These are phyloP conservation scores for Suillus clintonianus DNA, from an alignment of 768 basidiomycete species.

Conservation along the genomic window DNA sequence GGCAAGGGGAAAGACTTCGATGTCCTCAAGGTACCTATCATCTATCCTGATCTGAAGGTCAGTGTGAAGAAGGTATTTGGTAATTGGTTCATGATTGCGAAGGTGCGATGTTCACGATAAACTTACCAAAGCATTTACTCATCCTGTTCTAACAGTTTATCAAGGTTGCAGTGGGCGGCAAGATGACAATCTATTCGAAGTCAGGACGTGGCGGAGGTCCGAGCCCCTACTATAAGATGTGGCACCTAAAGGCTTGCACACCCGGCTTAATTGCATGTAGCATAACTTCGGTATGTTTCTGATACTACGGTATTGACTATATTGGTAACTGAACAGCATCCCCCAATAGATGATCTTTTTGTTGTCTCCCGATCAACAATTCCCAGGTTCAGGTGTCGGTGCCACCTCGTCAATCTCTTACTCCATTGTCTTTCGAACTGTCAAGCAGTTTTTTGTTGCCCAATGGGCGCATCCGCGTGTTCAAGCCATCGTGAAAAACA, in stretches of 20 bases:
- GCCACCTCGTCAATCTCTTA: constrained; percentile 1
- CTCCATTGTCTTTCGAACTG: not conserved
- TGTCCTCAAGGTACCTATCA: not conserved
- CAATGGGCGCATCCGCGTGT: not conserved
- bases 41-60: constrained; percentile 4
- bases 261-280: constrained; percentile 4
- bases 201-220: not conserved
- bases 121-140: not conserved
- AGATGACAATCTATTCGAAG: constrained; percentile 1
- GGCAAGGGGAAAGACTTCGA: not conserved
- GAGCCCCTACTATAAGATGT: not conserved
- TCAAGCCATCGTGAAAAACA: not conserved
- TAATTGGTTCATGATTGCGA: not conserved
- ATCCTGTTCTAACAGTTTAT: constrained; percentile 1
- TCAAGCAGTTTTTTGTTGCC: not conserved
- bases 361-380: constrained; percentile 1
- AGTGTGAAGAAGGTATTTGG: constrained; percentile 3
- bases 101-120: not conserved
- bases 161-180: not conserved
- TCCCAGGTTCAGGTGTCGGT: not conserved
- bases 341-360: not conserved
- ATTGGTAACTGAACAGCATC: not conserved
- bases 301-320: not conserved
- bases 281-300: not conserved
- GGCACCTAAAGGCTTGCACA: not conserved